Evolutionary conservation across 495 filamentous ascomycete species (phyloP), one percentile per base, ranked within the genome.

Genomic region (Geoglossum glabrum): DNA sequence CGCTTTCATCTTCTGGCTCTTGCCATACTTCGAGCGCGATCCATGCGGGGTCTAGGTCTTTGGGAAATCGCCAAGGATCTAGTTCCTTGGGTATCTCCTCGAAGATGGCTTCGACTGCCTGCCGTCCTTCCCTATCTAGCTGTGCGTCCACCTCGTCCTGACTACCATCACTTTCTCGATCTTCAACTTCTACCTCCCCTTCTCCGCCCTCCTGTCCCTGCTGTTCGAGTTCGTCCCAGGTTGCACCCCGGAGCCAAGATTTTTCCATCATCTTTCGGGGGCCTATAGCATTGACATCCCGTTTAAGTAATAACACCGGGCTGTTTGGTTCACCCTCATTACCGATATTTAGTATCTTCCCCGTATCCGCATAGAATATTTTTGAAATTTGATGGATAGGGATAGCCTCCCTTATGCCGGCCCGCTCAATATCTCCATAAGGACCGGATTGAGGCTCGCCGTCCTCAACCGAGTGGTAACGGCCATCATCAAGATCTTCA

Each of bases 281-380:
- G 0, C 85, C 80, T 31, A 77, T 64, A 43, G 90, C 87, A 61
- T 85, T 82, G 5, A 80, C 59, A 64, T 97, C 88, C 63, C 93
- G 75, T 64, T 94, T 95, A 28, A 99, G 69, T 0, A 99, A 70
- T 9, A 99, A 73, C 0, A 97, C 81, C 0, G 93, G 90, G 60
- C 82, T 93, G 63, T 87, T 93, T 5, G 80, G 80, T 61, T 87
- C 85, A 4, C 80, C 81, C 31, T 87, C 80, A 38, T 76, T 79
- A 34, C 81, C 83, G 58, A 97, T 95, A 58, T 93, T 94, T 34
- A 99, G 76, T 19, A 99, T 90, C 65, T 85, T 86, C 26, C 93
- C 90, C 3, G 92, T 95, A 62, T 96, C 87, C 15, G 92, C 90
- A 62, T 97, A 99, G 68, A 99, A 97, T 26, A 99, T 92, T 63